These are phyloP conservation scores for Verticillium alfalfae DNA, from an alignment of 2,329 filamentous ascomycete genomes.

Conservation along the genomic window DNA sequence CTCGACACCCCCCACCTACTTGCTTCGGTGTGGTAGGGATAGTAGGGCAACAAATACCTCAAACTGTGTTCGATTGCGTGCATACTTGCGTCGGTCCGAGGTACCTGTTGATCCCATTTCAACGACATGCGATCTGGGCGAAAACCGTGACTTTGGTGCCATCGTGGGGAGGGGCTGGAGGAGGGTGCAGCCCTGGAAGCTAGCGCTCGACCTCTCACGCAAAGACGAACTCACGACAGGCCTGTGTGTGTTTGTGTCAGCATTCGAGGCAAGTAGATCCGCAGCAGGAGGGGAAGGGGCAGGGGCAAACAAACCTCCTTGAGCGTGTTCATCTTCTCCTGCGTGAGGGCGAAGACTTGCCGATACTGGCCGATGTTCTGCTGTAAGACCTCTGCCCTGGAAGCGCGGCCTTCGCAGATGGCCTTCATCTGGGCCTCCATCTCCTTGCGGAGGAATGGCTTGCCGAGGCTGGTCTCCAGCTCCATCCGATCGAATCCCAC, in stretches of 20 bases:
- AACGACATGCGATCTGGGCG: background rate
- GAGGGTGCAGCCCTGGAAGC: background rate
- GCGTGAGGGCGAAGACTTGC: slow-evolving; percentile 77
- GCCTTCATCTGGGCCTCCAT: slow-evolving; percentile 97
- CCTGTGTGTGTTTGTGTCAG: slow-evolving; percentile 26
- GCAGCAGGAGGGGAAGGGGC: background rate
- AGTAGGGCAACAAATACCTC: background rate
- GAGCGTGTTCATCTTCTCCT: slow-evolving; percentile 65
- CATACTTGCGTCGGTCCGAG: background rate
- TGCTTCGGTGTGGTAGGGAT: background rate
- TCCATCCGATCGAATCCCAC: slow-evolving; percentile 94
- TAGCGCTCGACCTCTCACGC: slow-evolving; percentile 1
- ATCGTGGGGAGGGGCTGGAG: background rate
- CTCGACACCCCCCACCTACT: background rate
- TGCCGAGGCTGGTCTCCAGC: slow-evolving; percentile 86
- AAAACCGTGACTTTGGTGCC: background rate
- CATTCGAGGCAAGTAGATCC: background rate
- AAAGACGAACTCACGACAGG: slow-evolving; percentile 52
- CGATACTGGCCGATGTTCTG: slow-evolving; percentile 85
- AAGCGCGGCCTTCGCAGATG: slow-evolving; percentile 83
- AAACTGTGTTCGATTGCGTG: background rate
- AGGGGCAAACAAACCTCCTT: slow-evolving; percentile 45
- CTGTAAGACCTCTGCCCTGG: slow-evolving; percentile 67
- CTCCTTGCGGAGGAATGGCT: slow-evolving; percentile 94
- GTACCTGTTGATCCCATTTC: background rate